Evolutionary conservation across 106 monocot species (phyloP).

Genomic region (Allium sativum): DNA sequence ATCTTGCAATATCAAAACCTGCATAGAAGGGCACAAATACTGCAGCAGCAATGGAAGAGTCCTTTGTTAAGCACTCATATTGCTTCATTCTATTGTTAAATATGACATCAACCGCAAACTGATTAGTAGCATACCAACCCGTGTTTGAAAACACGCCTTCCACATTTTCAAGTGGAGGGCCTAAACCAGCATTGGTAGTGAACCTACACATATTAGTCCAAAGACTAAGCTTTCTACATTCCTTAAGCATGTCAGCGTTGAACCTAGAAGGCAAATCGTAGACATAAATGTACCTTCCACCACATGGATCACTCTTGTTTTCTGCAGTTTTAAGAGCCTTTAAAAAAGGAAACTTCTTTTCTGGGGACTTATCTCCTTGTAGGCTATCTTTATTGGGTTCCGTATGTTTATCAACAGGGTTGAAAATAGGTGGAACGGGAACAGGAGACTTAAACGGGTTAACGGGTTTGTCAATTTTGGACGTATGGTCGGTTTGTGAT

Average conservation of each 20-base stretch:
- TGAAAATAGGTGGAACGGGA: neutral
- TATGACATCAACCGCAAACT: conserved; percentile 83
- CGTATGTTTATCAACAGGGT: neutral
- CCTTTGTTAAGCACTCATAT: conserved; percentile 77
- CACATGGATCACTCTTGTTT: conserved; percentile 55
- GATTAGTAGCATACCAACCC: conserved; percentile 83
- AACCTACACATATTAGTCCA: conserved; percentile 90
- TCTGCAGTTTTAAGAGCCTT: conserved; percentile 25
- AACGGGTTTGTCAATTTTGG: neutral
- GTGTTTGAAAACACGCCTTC: conserved; percentile 66
- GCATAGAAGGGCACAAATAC: conserved; percentile 86
- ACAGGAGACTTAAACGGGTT: neutral
- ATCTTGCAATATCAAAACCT: conserved; percentile 70
- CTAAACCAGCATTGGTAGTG: conserved; percentile 59
- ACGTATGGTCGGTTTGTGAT: neutral
- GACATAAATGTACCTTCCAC: conserved; percentile 75
- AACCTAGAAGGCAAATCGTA: conserved; percentile 68
- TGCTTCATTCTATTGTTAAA: conserved; percentile 88
- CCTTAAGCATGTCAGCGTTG: conserved; percentile 57
- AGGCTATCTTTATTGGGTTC: conserved; percentile 17
- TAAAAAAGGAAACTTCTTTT: conserved; percentile 19
- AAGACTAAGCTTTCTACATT: conserved; percentile 46
- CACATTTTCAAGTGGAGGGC: conserved; percentile 50
- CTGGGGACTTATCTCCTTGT: neutral
- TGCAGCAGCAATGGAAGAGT: conserved; percentile 77